Conservation (phyloP, 2,329 filamentous ascomycete species). For the Arthrocladium fulminans region DNA sequence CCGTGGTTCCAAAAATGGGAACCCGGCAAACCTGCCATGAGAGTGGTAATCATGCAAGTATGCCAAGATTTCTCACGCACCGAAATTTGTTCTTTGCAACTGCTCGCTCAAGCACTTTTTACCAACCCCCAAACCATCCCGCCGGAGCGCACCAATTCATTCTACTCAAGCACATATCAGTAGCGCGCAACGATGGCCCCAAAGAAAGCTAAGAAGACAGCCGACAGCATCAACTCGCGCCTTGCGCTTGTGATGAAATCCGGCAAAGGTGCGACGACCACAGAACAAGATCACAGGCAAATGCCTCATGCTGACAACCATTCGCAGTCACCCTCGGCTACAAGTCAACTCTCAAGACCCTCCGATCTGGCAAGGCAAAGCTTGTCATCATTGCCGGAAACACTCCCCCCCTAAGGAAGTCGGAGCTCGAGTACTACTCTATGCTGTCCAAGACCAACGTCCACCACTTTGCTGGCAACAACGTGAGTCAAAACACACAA, state of each 20-base stretch:
- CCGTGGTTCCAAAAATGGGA: too few relatives aligned
- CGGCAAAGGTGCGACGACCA: conserved; percentile 43
- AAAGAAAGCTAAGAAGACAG: conserved; percentile 68
- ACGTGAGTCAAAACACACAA: conserved; percentile 61
- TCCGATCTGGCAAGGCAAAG: conserved; percentile 96
- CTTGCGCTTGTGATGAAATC: conserved; percentile 62
- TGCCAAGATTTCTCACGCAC: neutral
- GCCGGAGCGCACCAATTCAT: conserved; percentile 31
- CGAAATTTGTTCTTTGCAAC: neutral
- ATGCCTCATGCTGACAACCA: neutral
- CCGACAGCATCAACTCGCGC: conserved; percentile 67
- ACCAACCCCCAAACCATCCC: conserved; percentile 12
- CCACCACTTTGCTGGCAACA: conserved; percentile 97
- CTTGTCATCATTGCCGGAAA: conserved; percentile 93
- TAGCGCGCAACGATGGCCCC: conserved; percentile 51
- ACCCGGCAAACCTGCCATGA: too few relatives aligned
- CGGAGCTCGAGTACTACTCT: conserved; percentile 71
- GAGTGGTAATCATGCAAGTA: too few relatives aligned
- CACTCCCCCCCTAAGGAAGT: conserved; percentile 95
- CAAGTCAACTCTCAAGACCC: conserved; percentile 81
- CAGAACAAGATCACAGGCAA: neutral
- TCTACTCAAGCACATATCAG: conserved; percentile 10
- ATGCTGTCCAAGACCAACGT: conserved; percentile 60
- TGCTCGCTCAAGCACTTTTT: neutral
- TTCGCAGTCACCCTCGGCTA: conserved; percentile 71